These are phyloP conservation scores for Seminavis robusta DNA, from an alignment of 108 stramenopile species.

Conservation along the genomic window DNA sequence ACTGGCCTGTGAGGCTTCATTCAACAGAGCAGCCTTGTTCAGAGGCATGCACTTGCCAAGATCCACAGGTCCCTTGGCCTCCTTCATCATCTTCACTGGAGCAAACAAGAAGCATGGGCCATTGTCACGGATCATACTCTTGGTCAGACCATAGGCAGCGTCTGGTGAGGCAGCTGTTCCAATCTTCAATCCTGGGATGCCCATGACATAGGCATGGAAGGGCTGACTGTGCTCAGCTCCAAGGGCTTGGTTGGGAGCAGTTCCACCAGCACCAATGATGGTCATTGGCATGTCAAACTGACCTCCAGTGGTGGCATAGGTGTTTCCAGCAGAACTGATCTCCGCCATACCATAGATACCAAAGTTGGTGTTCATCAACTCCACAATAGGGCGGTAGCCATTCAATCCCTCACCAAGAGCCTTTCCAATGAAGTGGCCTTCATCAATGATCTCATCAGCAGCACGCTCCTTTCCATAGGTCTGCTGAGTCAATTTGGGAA, in stretches of 20 bases:
- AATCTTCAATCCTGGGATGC: conserved; percentile 98
- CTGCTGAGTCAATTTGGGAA: conserved; percentile 97
- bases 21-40: conserved; percentile 90
- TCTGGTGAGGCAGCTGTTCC: conserved; percentile 95
- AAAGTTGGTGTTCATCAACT: conserved; percentile 99
- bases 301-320: conserved; percentile 97
- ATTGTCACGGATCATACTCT: conserved; percentile 98
- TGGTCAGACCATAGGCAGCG: conserved; percentile 95
- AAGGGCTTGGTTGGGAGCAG: conserved; percentile 96
- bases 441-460: conserved; percentile 98
- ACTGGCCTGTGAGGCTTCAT: conserved; percentile 78
- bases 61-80: conserved; percentile 86
- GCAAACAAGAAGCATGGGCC: conserved; percentile 97
- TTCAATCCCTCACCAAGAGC: conserved; percentile 98
- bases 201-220: conserved; percentile 99
- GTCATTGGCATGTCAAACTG: conserved; percentile 99
- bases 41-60: conserved; percentile 90
- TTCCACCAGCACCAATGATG: conserved; percentile 97
- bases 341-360: conserved; percentile 99
- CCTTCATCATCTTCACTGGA: conserved; percentile 99
- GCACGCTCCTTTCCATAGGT: conserved; percentile 93
- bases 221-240: conserved; percentile 99
- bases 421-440: conserved; percentile 99
- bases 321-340: conserved; percentile 96
- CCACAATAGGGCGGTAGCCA: conserved; percentile 97